Conservation (phyloP, 108 stramenopile genomes). For the Fistulifera pelliculosa region DNA sequence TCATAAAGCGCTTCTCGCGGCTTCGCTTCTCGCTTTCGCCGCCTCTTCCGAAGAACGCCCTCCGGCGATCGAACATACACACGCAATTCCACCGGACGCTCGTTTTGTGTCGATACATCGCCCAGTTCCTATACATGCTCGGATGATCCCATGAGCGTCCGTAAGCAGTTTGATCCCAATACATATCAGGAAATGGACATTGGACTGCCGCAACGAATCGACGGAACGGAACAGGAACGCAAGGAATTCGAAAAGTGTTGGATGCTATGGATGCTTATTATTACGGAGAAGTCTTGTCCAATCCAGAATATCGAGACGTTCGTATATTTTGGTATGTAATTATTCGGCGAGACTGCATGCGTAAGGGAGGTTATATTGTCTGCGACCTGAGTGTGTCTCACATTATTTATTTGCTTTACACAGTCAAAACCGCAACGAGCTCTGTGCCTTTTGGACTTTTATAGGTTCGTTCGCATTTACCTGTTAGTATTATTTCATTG, state of each 20-base stretch:
- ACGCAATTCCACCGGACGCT: neutral
- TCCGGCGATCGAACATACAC: too few relatives aligned
- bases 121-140: conserved; percentile 9
- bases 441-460: conserved; percentile 68
- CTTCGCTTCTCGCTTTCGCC: too few relatives aligned
- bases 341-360: too few relatives aligned
- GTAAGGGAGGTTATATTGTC: too few relatives aligned
- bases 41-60: too few relatives aligned
- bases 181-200: conserved; percentile 9
- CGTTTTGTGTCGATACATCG: conserved; percentile 12
- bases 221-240: conserved; percentile 54
- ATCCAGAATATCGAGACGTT: conserved; percentile 55
- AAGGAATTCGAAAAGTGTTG: conserved; percentile 34
- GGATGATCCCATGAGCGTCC: conserved; percentile 2
- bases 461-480: conserved; percentile 19
- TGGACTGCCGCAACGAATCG: conserved; percentile 37
- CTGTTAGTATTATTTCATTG: neutral
- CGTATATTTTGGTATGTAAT: conserved; percentile 50
- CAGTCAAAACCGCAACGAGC: conserved; percentile 15
- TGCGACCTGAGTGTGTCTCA: too few relatives aligned
- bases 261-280: conserved; percentile 52
- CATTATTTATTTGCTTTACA: conserved; percentile 1
- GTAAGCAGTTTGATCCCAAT: conserved; percentile 12
- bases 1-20: too few relatives aligned
- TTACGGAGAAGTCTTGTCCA: conserved; percentile 47